Base-by-base conservation (phyloP, 345 rosid species). In the Fremontodendron californicum region DNA sequence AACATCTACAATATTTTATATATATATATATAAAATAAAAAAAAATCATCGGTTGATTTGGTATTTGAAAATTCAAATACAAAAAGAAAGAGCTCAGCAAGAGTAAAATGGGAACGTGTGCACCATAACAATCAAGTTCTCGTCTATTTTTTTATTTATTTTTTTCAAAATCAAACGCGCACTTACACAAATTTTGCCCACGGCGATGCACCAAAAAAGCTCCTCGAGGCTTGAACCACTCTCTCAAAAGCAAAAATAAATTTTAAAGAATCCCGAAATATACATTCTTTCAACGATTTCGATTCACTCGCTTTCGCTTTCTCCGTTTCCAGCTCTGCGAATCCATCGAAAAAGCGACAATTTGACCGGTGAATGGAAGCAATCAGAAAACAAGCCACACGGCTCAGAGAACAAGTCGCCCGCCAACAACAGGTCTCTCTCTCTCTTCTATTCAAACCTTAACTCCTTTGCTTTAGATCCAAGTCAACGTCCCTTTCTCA, bases 341-440 rank as follows among this genome's bases (percentile, higher is more conserved):
- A 46, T 45, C 37, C 45, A 46, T 75, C 45, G 7, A 27, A 62
- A 39, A 4, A 37, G 0, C 61, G n/a, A 23, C 49, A 31, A 15
- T 60, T 69, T 48, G 76, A 25, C 60, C 49, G 78, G 73, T 85
- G 83, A 86, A 96, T 93, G 98, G 99, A 96, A 27, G 88, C 98
- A 9, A 90, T 96, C 45, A 85, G 98, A 82, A 96, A 93, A 87
- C 99, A 93, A 81, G 99, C 99, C 19, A 91, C 95, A 23, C 88
- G 88, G 85, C 84, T 96, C 52, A 89, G 99, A 68, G 99, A 96
- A 78, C 99, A 96, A 84, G 99, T 96, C 75, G 94, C 99, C 62
- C 89, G 93, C 77, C 99, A 95, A 80, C 98, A 95, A 71, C 99
- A 96, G 94, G 98, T 90, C 51, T 43, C n/a, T 35, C 23, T 3